phyloP scores from a whole-genome alignment of 306 rosid genomes.

The Cyclanthera cordifolia region DNA sequence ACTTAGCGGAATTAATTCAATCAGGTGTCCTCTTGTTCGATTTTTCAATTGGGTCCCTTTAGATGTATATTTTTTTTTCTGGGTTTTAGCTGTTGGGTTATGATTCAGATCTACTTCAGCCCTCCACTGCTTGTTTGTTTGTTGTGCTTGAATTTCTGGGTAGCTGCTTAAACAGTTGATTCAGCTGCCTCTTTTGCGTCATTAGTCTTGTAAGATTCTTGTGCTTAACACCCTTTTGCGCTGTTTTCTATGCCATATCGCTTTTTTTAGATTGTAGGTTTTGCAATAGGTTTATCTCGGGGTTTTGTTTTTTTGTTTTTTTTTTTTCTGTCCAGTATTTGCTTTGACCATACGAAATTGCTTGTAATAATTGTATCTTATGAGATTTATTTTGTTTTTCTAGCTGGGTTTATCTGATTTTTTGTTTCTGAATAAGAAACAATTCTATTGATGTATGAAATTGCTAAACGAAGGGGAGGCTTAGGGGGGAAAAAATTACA shows the following conservation, averaged over 20 bases:
- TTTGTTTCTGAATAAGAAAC: neutral
- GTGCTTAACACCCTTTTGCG: neutral
- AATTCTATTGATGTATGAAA: too few species aligned
- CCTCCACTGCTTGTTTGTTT: neutral
- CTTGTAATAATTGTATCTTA: neutral
- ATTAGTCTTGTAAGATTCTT: conserved; percentile 4
- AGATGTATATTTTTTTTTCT: neutral
- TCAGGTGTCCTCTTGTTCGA: conserved; percentile 1
- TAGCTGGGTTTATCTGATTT: neutral
- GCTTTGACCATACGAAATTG: neutral
- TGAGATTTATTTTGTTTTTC: neutral
- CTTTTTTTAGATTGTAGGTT: neutral
- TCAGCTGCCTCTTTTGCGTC: neutral
- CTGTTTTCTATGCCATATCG: neutral
- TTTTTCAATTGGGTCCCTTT: neutral
- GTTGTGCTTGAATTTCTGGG: neutral
- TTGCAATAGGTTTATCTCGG: neutral
- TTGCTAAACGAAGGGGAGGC: too few species aligned
- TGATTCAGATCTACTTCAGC: neutral
- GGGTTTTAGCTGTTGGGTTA: neutral
- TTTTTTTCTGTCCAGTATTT: neutral
- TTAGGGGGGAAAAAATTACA: too few species aligned
- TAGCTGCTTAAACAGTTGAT: neutral
- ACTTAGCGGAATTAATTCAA: neutral
- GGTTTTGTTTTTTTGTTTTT: too few species aligned